Conservation (phyloP, 345 rosid species). For the Syzygium oleosum region DNA sequence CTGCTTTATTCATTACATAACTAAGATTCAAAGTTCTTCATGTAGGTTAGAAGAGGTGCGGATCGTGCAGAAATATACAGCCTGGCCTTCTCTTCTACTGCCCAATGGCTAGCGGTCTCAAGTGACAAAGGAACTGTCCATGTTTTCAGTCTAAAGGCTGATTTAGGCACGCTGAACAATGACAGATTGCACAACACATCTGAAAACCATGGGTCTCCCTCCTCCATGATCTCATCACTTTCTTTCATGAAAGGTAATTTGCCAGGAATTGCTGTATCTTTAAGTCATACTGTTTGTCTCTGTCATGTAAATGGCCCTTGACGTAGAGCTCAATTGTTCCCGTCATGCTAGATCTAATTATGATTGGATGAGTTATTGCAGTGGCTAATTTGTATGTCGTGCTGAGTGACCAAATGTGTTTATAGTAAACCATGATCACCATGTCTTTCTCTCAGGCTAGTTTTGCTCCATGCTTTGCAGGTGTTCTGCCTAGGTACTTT, state of each 20-base stretch:
- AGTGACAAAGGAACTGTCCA: slow-evolving; percentile 62
- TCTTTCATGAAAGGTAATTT: slow-evolving; percentile 40
- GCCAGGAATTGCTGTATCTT: not conserved
- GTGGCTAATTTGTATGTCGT: not conserved
- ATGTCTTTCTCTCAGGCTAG: not conserved
- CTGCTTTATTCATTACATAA: not conserved
- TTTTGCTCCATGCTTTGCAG: slow-evolving; percentile 12
- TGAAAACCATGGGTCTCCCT: slow-evolving; percentile 7
- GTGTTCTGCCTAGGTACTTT: slow-evolving; percentile 49
- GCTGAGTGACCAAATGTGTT: not conserved
- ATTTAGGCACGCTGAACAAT: slow-evolving; percentile 12
- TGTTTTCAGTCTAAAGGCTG: slow-evolving; percentile 37
- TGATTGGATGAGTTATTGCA: not conserved
- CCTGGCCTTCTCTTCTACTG: slow-evolving; percentile 38
- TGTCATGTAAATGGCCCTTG: not conserved
- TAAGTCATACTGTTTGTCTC: not conserved
- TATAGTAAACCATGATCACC: not conserved
- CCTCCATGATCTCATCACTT: slow-evolving; percentile 29
- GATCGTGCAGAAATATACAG: slow-evolving; percentile 59
- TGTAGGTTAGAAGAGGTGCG: slow-evolving; percentile 50
- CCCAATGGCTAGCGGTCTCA: slow-evolving; percentile 49
- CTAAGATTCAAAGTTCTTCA: not conserved
- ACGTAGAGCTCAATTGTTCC: not conserved
- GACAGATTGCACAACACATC: slow-evolving; percentile 8
- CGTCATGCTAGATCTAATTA: not conserved